Percentiles rank a stretch among this genome's conserved stretches.
Evolutionary conservation across 306 rosid genomes (phyloP).

Genomic region (Quercus agrifolia): DNA sequence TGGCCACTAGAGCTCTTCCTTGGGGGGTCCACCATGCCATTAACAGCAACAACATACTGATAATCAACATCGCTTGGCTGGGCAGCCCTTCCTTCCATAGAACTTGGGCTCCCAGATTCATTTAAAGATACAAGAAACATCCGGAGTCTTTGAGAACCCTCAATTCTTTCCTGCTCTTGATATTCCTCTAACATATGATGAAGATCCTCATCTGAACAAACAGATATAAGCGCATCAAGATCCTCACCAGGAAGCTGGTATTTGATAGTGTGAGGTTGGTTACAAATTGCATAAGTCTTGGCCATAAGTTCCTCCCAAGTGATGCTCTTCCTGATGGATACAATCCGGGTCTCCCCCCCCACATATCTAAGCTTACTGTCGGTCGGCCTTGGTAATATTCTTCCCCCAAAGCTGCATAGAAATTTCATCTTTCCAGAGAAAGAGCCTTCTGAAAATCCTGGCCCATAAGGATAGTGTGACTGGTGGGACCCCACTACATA

Average conservation of each 20-base stretch:
- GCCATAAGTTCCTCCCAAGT: constrained; percentile 53
- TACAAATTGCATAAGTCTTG: constrained; percentile 68
- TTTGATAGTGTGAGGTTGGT: constrained; percentile 69
- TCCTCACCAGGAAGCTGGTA: constrained; percentile 99
- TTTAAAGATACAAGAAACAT: constrained; percentile 72
- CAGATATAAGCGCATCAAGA: constrained; percentile 92
- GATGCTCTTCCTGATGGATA: constrained; percentile 56
- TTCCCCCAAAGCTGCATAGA: constrained; percentile 95
- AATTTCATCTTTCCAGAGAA: constrained; percentile 59
- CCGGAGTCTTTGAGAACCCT: constrained; percentile 74
- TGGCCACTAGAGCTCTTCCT: constrained; percentile 51
- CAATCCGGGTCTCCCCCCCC: constrained; percentile 87
- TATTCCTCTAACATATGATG: constrained; percentile 88
- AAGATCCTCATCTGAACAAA: constrained; percentile 93
- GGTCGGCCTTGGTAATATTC: constrained; percentile 78
- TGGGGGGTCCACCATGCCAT: constrained; percentile 63
- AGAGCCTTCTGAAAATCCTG: constrained; percentile 43
- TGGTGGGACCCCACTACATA: constrained; percentile 47
- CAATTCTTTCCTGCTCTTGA: constrained; percentile 69
- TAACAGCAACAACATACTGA: constrained; percentile 76
- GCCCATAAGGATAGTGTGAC: constrained; percentile 41
- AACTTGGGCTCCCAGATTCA: constrained; percentile 64
- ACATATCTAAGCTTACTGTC: constrained; percentile 86
- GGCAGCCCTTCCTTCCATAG: constrained; percentile 50
- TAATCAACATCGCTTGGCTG: constrained; percentile 52